These are phyloP conservation scores for Fusarium coicis DNA, from an alignment of 2,329 filamentous ascomycete genomes.

Conservation along the genomic window DNA sequence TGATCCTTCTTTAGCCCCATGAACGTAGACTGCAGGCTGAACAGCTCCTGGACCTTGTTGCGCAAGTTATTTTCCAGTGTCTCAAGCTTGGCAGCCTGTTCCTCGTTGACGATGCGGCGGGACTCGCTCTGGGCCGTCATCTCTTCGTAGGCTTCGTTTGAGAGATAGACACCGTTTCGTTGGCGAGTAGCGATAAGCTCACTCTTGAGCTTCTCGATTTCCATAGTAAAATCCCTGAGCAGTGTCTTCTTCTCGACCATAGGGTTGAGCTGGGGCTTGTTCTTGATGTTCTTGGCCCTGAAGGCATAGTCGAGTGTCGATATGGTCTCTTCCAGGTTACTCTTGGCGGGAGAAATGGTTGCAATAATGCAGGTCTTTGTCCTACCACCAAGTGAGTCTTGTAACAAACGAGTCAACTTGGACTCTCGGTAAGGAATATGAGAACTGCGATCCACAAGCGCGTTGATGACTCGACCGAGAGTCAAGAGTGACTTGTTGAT, in stretches of 20 bases:
- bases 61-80: slow-evolving; percentile 90
- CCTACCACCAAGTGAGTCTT: slow-evolving; percentile 94
- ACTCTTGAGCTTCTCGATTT: slow-evolving; percentile 94
- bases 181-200: slow-evolving; percentile 93
- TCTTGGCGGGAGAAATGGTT: slow-evolving; percentile 92
- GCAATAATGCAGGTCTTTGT: slow-evolving; percentile 99
- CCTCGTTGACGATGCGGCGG: slow-evolving; percentile 87
- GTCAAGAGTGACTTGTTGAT: slow-evolving; percentile 99
- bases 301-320: slow-evolving; percentile 98
- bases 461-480: slow-evolving; percentile 95
- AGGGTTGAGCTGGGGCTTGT: slow-evolving; percentile 95
- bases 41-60: slow-evolving; percentile 94
- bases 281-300: slow-evolving; percentile 96
- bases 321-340: slow-evolving; percentile 96
- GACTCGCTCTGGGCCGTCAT: slow-evolving; percentile 94
- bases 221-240: slow-evolving; percentile 86
- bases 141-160: slow-evolving; percentile 88
- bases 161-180: slow-evolving; percentile 93
- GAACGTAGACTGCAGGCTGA: slow-evolving; percentile 86
- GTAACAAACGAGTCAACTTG: slow-evolving; percentile 91
- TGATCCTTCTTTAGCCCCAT: slow-evolving; percentile 91
- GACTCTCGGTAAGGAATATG: slow-evolving; percentile 96
- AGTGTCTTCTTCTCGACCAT: slow-evolving; percentile 93
- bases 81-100: slow-evolving; percentile 91
- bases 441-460: slow-evolving; percentile 86